These are phyloP conservation scores for Candida patagonica DNA, from an alignment of 805 yeast species.

Conservation along the genomic window DNA sequence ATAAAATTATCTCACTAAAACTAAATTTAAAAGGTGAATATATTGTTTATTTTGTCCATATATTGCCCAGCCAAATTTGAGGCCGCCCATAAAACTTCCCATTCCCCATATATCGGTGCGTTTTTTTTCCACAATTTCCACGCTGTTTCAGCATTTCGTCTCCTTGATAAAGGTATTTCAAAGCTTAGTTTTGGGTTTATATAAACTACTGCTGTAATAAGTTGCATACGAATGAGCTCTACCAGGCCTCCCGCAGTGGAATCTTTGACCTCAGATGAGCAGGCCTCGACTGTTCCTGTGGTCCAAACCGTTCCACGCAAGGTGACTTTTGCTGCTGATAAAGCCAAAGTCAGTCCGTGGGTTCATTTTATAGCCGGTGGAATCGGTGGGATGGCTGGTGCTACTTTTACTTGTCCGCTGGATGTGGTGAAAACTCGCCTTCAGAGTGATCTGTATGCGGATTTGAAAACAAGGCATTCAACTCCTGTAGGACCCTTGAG, in stretches of 20 bases:
- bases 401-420: constrained; percentile 85
- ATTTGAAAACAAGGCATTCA: constrained; percentile 7
- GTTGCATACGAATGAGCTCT: no score
- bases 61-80: no score
- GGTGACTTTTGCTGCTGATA: constrained; percentile 13
- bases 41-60: no score
- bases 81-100: no score
- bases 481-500: constrained; percentile 24
- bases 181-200: no score
- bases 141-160: no score
- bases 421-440: constrained; percentile 94
- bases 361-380: constrained; percentile 38
- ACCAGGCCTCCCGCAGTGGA: constrained; percentile 13
- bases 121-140: no score
- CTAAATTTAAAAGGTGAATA: no score
- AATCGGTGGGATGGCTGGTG: constrained; percentile 97
- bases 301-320: constrained; percentile 16
- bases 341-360: constrained; percentile 36
- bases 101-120: no score
- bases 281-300: constrained; percentile 17
- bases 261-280: constrained; percentile 19
- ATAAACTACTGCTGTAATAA: no score
- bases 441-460: constrained; percentile 70
- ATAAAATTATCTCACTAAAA: background rate
- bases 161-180: no score